Base-by-base conservation (phyloP, 768 basidiomycete genomes). In the Xerocomus spinulosus region DNA sequence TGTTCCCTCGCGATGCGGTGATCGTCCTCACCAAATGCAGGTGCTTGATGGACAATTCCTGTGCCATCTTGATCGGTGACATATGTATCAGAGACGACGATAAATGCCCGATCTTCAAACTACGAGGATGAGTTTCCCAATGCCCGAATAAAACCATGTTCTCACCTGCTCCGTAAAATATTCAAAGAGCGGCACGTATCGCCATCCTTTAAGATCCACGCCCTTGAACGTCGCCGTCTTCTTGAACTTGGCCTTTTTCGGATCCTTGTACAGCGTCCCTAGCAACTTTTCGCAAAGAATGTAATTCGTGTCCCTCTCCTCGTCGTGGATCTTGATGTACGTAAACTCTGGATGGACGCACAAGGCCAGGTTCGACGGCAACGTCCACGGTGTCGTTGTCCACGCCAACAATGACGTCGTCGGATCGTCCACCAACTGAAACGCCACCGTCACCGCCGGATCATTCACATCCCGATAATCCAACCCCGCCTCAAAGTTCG, bases 301-400 rank as follows among this genome's bases (percentile, higher is more conserved):
- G 64, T 88, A 98, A 62, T 92, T 95, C 49, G 82, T 76, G 61
- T 90, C 80, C 43, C 80, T 81, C 50, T 91, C 86, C 52, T 85
- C 76, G 61, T 99, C 96, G 68, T 92, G 84, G 55, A 99, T 94
- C 69, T 98, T 98, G 79, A 98, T 75, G 67, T 99, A 99, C 25
- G 82, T 92, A 63, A 85, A 92, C 54, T 94, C 90, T 17, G 96
- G 96, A 69, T 99, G 90, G 7, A 97, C 95, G 58, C 96, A 98
- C 42, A 99, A 78, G 0, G 80, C 92, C 25, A 99, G 76, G 69
- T 99, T 99, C 37, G 92, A 93, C 2, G 95, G 96, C 5, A 98
- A 74, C 0, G 96, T 98, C 93, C 94, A 99, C 0, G 96, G 96
- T 0, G 96, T 99, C 15, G 96, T 99, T 15, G 96, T 99, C 96